Evolutionary conservation across 345 rosid genomes (phyloP).

Genomic region (Aquilaria malaccensis): DNA sequence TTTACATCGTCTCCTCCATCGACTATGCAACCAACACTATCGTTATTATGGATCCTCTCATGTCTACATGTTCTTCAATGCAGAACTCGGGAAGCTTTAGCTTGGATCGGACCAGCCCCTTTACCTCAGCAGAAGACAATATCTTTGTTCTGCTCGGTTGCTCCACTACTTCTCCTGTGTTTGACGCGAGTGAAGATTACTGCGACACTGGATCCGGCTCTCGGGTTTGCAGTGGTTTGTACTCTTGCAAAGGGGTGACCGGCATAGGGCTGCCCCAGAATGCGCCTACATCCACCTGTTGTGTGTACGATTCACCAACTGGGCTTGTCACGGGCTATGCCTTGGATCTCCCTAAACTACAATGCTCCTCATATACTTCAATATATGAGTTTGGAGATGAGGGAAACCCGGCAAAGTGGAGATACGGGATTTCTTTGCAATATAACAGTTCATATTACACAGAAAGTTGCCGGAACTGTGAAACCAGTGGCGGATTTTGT

Average conservation of each 20-base stretch:
- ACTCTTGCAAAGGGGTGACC: conserved; percentile 54
- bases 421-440: conserved; percentile 43
- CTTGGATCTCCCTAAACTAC: conserved; percentile 59
- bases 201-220: conserved; percentile 49
- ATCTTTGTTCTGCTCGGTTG: conserved; percentile 59
- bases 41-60: conserved; percentile 40
- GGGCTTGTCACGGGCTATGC: conserved; percentile 37
- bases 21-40: conserved; percentile 39
- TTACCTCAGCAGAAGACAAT: conserved; percentile 35
- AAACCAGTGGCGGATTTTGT: conserved; percentile 56
- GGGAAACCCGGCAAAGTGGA: conserved; percentile 63
- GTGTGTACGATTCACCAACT: conserved; percentile 49
- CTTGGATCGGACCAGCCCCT: conserved; percentile 48
- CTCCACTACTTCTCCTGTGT: conserved; percentile 54
- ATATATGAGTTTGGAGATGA: conserved; percentile 47
- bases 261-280: conserved; percentile 53
- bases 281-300: conserved; percentile 47
- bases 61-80: conserved; percentile 64
- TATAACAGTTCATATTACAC: conserved; percentile 38
- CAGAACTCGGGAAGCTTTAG: conserved; percentile 59
- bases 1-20: conserved; percentile 41
- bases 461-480: conserved; percentile 44
- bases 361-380: conserved; percentile 54
- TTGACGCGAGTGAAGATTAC: conserved; percentile 43
- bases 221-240: conserved; percentile 53